Conservation (phyloP, 192 early-diverging fungal genomes). For the Mortierella claussenii region DNA sequence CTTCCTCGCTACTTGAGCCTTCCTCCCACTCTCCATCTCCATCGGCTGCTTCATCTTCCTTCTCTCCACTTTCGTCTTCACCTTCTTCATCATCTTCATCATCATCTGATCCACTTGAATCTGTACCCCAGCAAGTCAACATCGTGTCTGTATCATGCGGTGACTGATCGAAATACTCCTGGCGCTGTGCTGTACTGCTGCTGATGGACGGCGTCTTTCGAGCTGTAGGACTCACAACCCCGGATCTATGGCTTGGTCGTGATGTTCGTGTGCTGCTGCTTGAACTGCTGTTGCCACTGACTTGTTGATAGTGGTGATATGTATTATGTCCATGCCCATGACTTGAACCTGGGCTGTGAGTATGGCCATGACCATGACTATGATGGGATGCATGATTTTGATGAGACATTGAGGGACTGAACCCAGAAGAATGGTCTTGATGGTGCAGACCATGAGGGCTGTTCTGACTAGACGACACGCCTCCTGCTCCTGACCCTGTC, state of each 20-base stretch:
- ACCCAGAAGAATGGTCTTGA: conserved; percentile 6
- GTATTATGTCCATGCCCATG: background rate
- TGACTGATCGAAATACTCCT: conserved; percentile 36
- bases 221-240: conserved; percentile 5
- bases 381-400: background rate
- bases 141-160: conserved; percentile 47
- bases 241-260: background rate
- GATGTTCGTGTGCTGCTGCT: conserved; percentile 5
- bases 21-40: conserved; percentile 54
- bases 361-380: background rate
- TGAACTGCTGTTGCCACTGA: conserved; percentile 11
- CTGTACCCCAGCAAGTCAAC: conserved; percentile 49
- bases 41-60: conserved; percentile 27
- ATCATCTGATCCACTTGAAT: conserved; percentile 25
- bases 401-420: conserved; percentile 1
- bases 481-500: background rate
- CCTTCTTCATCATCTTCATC: conserved; percentile 24
- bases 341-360: conserved; percentile 3
- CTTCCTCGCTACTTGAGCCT: conserved; percentile 23
- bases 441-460: background rate
- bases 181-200: background rate
- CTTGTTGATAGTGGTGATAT: conserved; percentile 1
- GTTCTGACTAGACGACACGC: background rate
- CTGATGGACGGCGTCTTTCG: no score
- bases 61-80: conserved; percentile 14